Evolutionary conservation across 345 rosid genomes (phyloP).

Genomic region (Gossypium australe): DNA sequence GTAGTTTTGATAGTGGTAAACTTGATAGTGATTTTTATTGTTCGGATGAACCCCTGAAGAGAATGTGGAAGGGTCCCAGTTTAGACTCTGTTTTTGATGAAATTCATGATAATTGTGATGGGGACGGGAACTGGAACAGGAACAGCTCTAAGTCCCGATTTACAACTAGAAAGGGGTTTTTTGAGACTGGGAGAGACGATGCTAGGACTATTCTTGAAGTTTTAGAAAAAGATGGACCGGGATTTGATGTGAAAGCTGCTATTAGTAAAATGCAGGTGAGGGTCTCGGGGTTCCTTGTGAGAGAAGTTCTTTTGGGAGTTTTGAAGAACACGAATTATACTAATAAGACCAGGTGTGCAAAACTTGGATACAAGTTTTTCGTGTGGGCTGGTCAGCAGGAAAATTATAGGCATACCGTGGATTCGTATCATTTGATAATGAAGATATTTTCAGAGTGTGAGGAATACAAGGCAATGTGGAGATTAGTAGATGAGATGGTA

Average conservation of each 20-base stretch:
- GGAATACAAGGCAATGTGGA: constrained; percentile 90
- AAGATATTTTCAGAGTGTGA: constrained; percentile 72
- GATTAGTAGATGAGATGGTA: constrained; percentile 79
- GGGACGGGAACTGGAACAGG: constrained; percentile 17
- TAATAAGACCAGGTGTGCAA: constrained; percentile 55
- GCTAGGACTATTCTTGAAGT: constrained; percentile 53
- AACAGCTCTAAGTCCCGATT: constrained; percentile 11
- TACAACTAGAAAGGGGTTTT: constrained; percentile 27
- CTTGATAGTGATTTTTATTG: constrained; percentile 36
- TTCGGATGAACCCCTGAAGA: constrained; percentile 53
- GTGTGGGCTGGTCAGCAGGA: constrained; percentile 62
- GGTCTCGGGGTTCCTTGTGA: constrained; percentile 71
- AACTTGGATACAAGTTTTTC: constrained; percentile 68
- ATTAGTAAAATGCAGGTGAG: constrained; percentile 50
- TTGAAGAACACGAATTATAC: constrained; percentile 40
- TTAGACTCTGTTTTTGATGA: constrained; percentile 26
- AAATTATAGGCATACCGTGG: constrained; percentile 55
- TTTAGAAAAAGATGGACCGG: constrained; percentile 58
- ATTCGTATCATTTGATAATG: constrained; percentile 70
- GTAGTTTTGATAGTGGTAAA: constrained; percentile 28
- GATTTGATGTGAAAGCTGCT: constrained; percentile 42
- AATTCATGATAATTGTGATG: constrained; percentile 22
- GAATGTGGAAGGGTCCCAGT: constrained; percentile 35
- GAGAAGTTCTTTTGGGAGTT: constrained; percentile 71
- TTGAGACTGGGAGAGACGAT: constrained; percentile 33